Base-by-base conservation (phyloP, 1,284 basidiomycete species). In the Pseudozyma hubeiensis region DNA sequence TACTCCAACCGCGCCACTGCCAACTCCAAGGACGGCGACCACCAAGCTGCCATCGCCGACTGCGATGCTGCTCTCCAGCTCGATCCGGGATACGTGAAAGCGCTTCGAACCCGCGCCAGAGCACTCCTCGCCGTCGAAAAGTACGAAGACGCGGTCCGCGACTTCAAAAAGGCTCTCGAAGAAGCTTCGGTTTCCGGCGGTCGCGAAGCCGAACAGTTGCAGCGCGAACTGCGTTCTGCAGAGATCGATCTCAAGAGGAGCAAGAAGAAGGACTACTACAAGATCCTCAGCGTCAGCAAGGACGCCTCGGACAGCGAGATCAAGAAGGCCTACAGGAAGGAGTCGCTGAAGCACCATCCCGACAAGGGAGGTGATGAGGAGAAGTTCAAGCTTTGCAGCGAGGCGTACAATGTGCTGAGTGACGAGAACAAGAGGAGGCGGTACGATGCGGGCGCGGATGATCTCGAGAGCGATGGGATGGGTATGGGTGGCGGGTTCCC, bases 1-100 rank as follows among this genome's bases (percentile, higher is more conserved):
- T 86, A 93, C 31, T 92, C 91, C 5, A 95, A 95, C 78, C 89
- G 92, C 1, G 93, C 93, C 1, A 93, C 92, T 0, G 91, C 93
- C 0, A 86, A 92, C 24, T 86, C 92, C 56, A 83, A 93, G 90
- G 86, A 92, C 30, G 87, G 89, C 57, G 86, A 87, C 50, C 87
- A 90, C 78, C 86, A 89, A 17, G 89, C 91, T 14, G 92, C 93
- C 0, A 87, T 94, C 31, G 82, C 84, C 39, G 92, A 93, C 81
- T 91, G 90, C 8, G 88, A 90, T 54, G 87, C 87, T 10, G 92
- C 92, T 6, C 87, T 94, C 8, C 72, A 82, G 7, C 87, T 94
- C 47, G 85, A 88, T 63, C 87, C 90, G 0, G 87, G 87, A 33
- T 91, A 91, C 29, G 92, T 91, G 87, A 95, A 95, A 85, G 92